Conservation (phyloP, 495 filamentous ascomycete genomes). For the Hypoxylon subgilvum region DNA sequence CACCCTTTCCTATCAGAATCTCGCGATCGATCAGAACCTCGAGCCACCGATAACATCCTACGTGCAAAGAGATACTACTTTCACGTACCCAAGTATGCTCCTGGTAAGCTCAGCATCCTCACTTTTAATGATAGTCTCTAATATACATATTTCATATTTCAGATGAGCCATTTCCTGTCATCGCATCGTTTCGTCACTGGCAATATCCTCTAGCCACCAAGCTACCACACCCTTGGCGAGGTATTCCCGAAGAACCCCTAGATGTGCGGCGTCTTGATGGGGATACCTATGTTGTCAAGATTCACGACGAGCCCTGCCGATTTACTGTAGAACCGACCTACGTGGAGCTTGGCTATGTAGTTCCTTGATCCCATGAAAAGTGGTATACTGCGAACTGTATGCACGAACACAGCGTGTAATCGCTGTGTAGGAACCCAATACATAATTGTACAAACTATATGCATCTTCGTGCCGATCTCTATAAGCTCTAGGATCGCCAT, state of each 20-base stretch:
- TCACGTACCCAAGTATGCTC: background rate
- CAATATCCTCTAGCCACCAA: background rate
- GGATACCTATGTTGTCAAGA: background rate
- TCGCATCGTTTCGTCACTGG: background rate
- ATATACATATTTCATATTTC: background rate
- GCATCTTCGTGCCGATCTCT: background rate
- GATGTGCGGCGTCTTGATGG: no score
- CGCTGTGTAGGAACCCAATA: no score
- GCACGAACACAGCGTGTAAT: background rate
- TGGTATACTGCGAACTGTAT: background rate
- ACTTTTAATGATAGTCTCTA: no score
- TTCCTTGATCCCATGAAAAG: background rate
- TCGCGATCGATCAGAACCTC: background rate
- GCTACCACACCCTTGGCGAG: background rate
- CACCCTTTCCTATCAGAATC: background rate
- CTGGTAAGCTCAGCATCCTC: background rate
- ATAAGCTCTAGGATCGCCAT: background rate
- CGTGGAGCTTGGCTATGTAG: background rate
- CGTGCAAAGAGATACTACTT: background rate
- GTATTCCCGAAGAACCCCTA: background rate
- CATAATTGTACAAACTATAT: background rate
- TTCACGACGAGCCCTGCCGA: background rate
- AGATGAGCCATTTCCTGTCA: background rate
- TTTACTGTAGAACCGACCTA: background rate
- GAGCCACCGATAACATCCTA: background rate